phyloP scores from a whole-genome alignment of 75 land plant species.

The Picea glauca region DNA sequence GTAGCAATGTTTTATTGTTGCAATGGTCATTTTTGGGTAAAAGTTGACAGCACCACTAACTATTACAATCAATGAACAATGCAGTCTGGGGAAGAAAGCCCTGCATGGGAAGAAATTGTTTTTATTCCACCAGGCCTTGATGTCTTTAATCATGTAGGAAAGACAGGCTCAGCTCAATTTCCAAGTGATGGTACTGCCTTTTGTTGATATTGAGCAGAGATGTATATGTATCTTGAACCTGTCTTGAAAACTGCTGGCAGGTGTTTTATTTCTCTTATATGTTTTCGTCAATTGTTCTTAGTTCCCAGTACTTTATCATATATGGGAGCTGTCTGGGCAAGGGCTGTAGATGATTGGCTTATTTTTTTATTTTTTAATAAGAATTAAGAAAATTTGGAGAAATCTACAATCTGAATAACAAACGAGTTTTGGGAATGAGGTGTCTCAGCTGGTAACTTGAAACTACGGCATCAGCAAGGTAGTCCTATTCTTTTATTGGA shows the following conservation, averaged over 20 bases:
- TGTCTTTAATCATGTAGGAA: conserved; percentile 7
- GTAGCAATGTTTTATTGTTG: not conserved
- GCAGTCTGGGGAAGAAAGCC: conserved; percentile 20
- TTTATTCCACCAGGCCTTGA: conserved; percentile 21
- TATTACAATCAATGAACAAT: not conserved
- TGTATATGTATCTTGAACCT: not conserved
- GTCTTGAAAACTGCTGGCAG: not conserved
- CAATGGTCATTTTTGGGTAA: not conserved
- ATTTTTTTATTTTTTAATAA: not conserved
- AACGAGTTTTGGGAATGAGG: not conserved
- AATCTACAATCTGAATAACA: not conserved
- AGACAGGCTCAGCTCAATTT: not conserved
- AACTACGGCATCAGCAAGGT: no score
- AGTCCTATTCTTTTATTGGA: no score
- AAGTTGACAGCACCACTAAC: not conserved
- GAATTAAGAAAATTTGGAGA: not conserved
- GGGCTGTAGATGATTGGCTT: not conserved
- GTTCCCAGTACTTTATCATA: not conserved
- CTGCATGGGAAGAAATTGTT: conserved; percentile 16
- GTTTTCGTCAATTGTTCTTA: not conserved
- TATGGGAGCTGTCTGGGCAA: not conserved
- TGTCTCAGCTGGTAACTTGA: no score
- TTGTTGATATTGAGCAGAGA: not conserved
- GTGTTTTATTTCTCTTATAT: not conserved
- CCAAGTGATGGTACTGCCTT: not conserved